A percentile compares a stretch with the other conserved stretches of the same genome.
phyloP scores from a whole-genome alignment of 345 rosid genomes.

The Acer negundo region DNA sequence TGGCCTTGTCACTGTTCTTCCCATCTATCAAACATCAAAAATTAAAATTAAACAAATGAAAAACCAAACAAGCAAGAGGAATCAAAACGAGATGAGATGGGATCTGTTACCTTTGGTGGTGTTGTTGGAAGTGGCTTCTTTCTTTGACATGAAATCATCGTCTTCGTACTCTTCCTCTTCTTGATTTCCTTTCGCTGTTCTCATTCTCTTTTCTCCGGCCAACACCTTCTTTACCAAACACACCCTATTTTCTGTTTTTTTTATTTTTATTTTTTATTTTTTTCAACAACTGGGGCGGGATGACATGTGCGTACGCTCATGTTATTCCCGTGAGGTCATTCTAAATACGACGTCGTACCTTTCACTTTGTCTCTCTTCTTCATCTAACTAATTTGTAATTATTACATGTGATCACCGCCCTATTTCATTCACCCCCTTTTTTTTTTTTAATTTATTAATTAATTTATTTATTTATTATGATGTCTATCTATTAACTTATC shows the following conservation, averaged over 20 bases:
- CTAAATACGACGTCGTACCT: neutral
- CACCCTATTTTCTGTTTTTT: neutral
- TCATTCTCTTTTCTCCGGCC: constrained; percentile 40
- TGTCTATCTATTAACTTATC: no score
- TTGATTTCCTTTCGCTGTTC: constrained; percentile 67
- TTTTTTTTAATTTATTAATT: no score
- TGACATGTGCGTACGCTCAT: constrained; percentile 26
- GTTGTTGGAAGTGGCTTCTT: constrained; percentile 49
- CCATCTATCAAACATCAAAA: constrained; percentile 50
- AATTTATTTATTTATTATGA: no score
- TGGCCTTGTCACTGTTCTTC: constrained; percentile 69
- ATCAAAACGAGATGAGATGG: constrained; percentile 12
- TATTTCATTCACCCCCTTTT: no score
- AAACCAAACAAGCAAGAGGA: neutral
- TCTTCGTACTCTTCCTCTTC: constrained; percentile 87
- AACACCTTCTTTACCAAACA: neutral
- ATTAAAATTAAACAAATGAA: constrained; percentile 6
- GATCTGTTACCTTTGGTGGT: constrained; percentile 44
- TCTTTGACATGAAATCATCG: constrained; percentile 65
- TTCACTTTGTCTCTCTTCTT: neutral
- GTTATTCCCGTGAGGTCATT: constrained; percentile 33
- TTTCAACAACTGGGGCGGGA: constrained; percentile 8
- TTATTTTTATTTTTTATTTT: neutral
- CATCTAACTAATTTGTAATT: no score
- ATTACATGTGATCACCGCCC: no score